These are phyloP conservation scores for Sequoiadendron giganteum DNA, from an alignment of 75 land plant genomes.

Conservation along the genomic window DNA sequence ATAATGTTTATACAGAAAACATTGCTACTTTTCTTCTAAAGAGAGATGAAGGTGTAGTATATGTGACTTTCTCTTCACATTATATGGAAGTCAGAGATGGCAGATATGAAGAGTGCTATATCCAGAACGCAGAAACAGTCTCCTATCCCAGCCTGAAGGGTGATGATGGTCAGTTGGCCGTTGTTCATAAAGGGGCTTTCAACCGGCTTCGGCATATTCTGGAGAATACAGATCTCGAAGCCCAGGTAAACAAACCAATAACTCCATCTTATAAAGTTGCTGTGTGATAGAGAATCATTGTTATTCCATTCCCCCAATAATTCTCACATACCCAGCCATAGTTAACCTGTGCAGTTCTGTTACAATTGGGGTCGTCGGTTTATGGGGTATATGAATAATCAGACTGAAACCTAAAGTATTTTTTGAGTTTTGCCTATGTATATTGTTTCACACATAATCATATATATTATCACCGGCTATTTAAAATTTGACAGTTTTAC, in stretches of 20 bases:
- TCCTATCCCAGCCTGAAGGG: neutral
- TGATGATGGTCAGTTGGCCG: neutral
- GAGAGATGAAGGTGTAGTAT: neutral
- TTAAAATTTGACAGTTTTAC: too few species aligned
- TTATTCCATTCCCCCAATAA: too few species aligned
- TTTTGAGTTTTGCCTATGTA: too few species aligned
- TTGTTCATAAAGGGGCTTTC: neutral
- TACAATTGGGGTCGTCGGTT: too few species aligned
- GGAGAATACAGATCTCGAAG: neutral
- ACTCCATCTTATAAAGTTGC: neutral
- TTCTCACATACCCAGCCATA: too few species aligned
- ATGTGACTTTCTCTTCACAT: neutral
- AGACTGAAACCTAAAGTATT: too few species aligned
- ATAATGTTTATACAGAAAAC: neutral
- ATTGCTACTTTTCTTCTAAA: neutral
- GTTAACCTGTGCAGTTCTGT: too few species aligned
- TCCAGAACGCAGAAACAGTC: neutral
- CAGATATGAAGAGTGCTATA: neutral
- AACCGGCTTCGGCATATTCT: neutral
- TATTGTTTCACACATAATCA: too few species aligned
- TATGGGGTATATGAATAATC: too few species aligned
- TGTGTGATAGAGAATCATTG: neutral
- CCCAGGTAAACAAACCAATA: neutral
- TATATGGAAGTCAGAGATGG: neutral
- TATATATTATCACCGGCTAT: too few species aligned